Evolutionary conservation across 1,284 basidiomycete species (phyloP), one percentile per base, ranked within the genome.

Genomic region (Cryptococcus neoformans): DNA sequence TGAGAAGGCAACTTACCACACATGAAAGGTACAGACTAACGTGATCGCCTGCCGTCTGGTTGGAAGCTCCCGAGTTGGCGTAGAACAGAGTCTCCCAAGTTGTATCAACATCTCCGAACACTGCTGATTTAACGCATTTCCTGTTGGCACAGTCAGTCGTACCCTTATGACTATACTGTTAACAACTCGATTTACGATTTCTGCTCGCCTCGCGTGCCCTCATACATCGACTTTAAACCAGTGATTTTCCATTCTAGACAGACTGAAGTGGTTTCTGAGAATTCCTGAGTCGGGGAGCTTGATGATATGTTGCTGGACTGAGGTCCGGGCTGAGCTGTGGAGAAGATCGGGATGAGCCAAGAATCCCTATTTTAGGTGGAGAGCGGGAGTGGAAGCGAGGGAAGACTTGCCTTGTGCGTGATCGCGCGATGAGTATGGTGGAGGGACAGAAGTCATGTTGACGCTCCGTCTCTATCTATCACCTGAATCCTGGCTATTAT

Each of bases 1-100:
- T 12, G 41, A 42, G 36, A 28, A 6, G 44, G 34, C 11, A 21
- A 79, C 84, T 58, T 4, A 28, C 28, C 62, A 90, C 87, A 63
- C 88, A 90, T 6, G 87, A 87, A 36, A 92, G 80, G 71, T 90
- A 91, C 51, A 92, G 69, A 68, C 87, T 89, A 35, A 89, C 81
- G 64, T 82, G 85, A 62, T 82, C 75, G n/a, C 72, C 70, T n/a
- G 59, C 52, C 3, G 28, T 28, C 50, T 60, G 59, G 21, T 67
- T 70, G 54, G 79, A 78, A 34, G 81, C 82, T 0, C 88, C 89
- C 45, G 87, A 86, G 72, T 91, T 91, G 6, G 89, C 83, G 70
- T 90, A 91, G 75, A 90, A 90, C 48, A 92, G 72, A 46, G 90
- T 84, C 83, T 90, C 67, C 57, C 66, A 78, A 6, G 75, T 62